Conservation (phyloP, 2,329 filamentous ascomycete genomes). For the Herpotrichia juniperi region DNA sequence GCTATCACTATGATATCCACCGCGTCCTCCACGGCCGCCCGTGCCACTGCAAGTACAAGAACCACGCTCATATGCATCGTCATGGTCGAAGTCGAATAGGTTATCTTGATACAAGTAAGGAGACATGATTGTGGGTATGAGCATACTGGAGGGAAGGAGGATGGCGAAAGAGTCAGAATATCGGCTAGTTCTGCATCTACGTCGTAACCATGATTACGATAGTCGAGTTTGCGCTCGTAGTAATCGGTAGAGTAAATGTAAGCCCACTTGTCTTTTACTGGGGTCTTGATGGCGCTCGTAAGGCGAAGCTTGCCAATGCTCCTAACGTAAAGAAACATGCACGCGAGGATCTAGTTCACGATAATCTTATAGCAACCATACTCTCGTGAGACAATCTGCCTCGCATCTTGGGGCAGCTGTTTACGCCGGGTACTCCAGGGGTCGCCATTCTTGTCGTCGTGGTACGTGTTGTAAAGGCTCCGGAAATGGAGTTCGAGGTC, state of each 20-base stretch:
- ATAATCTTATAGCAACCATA: neutral
- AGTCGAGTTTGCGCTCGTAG: neutral
- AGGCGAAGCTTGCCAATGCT: slow-evolving; percentile 10
- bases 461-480: neutral
- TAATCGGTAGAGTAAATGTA: neutral
- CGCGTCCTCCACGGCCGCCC: too few relatives aligned
- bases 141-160: neutral
- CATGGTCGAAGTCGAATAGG: too few relatives aligned
- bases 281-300: slow-evolving; percentile 9
- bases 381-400: neutral
- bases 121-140: neutral
- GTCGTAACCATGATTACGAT: neutral
- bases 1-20: too few relatives aligned
- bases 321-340: slow-evolving; percentile 11
- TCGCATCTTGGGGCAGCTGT: neutral
- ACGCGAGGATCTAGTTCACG: slow-evolving; percentile 12
- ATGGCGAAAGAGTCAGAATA: neutral
- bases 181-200: neutral
- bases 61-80: too few relatives aligned
- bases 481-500: neutral
- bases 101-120: too few relatives aligned
- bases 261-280: neutral
- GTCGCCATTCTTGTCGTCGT: neutral
- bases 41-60: too few relatives aligned
- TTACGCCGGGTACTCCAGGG: neutral